Conservation (phyloP, 2,329 filamentous ascomycete genomes). For the Diplodia sapinea region DNA sequence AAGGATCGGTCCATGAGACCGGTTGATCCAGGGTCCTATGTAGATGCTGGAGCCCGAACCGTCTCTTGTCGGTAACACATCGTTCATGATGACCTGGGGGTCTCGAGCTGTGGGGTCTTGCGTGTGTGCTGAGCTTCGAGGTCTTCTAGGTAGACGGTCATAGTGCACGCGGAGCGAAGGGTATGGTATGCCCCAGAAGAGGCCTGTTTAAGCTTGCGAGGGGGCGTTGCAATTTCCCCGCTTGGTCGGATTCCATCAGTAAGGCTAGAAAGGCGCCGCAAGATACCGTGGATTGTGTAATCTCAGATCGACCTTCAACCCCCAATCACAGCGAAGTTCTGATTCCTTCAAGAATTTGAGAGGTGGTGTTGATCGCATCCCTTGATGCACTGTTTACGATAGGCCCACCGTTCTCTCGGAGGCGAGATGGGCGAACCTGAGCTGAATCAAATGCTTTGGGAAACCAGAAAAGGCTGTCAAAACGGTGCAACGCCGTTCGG, state of each 20-base stretch:
- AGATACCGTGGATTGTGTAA: not conserved
- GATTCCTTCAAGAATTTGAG: not conserved
- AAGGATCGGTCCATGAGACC: constrained; percentile 40
- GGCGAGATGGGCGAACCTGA: not conserved
- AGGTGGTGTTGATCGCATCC: not conserved
- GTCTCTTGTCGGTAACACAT: constrained; percentile 1
- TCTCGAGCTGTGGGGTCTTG: not conserved
- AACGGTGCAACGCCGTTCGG: not conserved
- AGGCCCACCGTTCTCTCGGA: not conserved
- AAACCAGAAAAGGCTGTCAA: not conserved
- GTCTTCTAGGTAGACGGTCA: not conserved
- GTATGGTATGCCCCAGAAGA: not conserved
- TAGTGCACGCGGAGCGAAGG: not conserved
- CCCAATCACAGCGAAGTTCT: not conserved
- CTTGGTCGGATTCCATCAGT: not conserved
- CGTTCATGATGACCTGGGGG: not conserved
- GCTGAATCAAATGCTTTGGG: not conserved
- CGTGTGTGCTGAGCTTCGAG: not conserved
- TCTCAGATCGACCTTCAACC: not conserved
- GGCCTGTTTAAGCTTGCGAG: not conserved
- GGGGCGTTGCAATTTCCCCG: constrained; percentile 1
- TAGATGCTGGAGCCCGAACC: constrained; percentile 33
- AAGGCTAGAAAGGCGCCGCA: not conserved
- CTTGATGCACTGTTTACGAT: not conserved
- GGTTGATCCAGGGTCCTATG: constrained; percentile 45